Base-by-base conservation (phyloP, 306 rosid genomes). In the Malus asiatica region DNA sequence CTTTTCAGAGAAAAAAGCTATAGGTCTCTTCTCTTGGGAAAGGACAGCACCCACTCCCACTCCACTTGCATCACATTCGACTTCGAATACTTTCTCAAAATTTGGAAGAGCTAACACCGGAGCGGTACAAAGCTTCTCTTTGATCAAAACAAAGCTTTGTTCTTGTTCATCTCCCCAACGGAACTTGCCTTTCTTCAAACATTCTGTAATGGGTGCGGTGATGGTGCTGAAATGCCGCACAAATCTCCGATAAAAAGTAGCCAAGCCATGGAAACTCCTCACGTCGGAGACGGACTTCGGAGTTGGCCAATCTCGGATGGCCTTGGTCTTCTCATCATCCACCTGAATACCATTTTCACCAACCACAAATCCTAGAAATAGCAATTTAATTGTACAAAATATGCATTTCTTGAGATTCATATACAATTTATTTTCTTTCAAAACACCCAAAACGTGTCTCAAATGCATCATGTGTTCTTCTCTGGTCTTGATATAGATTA, bases 261-360 rank as follows among this genome's bases (percentile, higher is more conserved):
- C 51, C 15, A 45, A 45, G 51, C 16, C 16, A 45, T 12, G 5
- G 15, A 12, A 45, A 45, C 51, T 45, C 0, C 5, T 45, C 51
- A 45, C 5, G 2, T 45, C 15, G 0, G 5, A 11, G 1, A 44
- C 5, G 1, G 5, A 44, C 48, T 11, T 44, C 0, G 0, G 15
- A 45, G 35, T 25, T 8, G 2, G 35, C 45, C 10, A 64, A 64
- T 64, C 19, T 13, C 13, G 6, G 1, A 64, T 29, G 7, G 11
- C 45, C 3, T 13, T 64, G 38, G 29, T 64, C 42, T 15, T 12
- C 68, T 25, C 45, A 16, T 27, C n/a, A 32, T 64, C 40, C 11
- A 64, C 40, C 58, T 52, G 3, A 52, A 52, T 52, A 16, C 58
- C 22, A 16, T 52, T 2, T 1, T 52, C n/a, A 52, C 58, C 9